phyloP scores from a whole-genome alignment of 1,284 basidiomycete genomes.

The Phellopilus nigrolimitatus region DNA sequence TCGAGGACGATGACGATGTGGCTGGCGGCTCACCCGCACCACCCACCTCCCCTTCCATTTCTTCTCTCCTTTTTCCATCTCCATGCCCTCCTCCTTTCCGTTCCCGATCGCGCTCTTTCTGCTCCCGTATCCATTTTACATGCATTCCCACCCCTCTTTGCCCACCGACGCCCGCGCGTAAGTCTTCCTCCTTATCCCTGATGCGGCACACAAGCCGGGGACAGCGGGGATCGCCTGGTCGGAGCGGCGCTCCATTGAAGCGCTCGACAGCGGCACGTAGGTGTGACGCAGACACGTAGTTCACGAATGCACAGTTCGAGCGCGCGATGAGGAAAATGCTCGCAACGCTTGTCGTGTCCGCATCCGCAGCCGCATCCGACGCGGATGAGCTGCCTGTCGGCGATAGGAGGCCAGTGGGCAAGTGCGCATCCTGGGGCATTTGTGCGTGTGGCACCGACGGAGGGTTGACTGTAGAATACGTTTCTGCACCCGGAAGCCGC shows the following conservation, averaged over 20 bases:
- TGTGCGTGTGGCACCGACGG: conserved; percentile 15
- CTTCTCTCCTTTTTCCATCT: conserved; percentile 25
- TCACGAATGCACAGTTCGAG: conserved; percentile 92
- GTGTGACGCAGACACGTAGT: conserved; percentile 66
- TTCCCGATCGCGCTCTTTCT: conserved; percentile 35
- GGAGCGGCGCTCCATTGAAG: conserved; percentile 68
- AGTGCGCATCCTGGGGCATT: conserved; percentile 47
- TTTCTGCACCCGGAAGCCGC: conserved; percentile 54
- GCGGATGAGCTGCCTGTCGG: conserved; percentile 17
- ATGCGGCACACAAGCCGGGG: conserved; percentile 83
- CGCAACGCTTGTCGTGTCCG: conserved; percentile 54
- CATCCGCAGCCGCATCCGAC: conserved; percentile 16
- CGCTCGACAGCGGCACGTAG: conserved; percentile 64
- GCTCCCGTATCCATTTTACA: conserved; percentile 68
- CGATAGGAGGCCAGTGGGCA: conserved; percentile 19
- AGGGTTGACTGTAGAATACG: conserved; percentile 45
- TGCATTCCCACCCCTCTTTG: conserved; percentile 89
- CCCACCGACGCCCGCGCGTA: conserved; percentile 86
- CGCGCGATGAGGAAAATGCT: conserved; percentile 92
- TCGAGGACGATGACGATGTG: conserved; percentile 18
- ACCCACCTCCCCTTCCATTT: conserved; percentile 24
- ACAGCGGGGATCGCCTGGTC: conserved; percentile 67
- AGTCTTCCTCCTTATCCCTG: conserved; percentile 79
- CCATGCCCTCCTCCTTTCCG: conserved; percentile 20
- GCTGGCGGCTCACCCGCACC: conserved; percentile 27